Conservation (phyloP, 371 early-diverging fungal species). For the Actinomortierella wolfii region DNA sequence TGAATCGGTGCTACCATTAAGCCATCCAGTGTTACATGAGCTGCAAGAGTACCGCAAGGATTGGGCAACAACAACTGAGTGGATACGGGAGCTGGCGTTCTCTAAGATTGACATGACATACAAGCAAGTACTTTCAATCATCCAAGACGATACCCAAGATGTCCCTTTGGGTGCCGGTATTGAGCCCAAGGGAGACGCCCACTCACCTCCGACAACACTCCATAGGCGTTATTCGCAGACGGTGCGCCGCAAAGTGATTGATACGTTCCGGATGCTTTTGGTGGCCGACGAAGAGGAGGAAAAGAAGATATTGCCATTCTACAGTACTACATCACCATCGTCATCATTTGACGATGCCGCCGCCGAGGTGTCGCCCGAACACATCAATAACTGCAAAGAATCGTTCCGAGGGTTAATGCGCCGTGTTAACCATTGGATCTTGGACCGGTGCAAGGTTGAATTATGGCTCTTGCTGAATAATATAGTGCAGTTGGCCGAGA, state of each 20-base stretch:
- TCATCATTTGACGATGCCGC: too few relatives aligned
- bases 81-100: conserved; percentile 28
- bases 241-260: conserved; percentile 46
- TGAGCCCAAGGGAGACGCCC: too few relatives aligned
- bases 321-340: too few relatives aligned
- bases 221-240: conserved; percentile 10
- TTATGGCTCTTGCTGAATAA: conserved; percentile 60
- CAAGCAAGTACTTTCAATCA: too few relatives aligned
- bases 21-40: conserved; percentile 39
- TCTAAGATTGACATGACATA: too few relatives aligned
- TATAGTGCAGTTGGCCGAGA: conserved; percentile 18
- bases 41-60: conserved; percentile 47
- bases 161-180: not conserved
- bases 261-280: conserved; percentile 39
- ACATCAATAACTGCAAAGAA: conserved; percentile 27
- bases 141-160: not conserved
- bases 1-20: conserved; percentile 40
- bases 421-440: conserved; percentile 63
- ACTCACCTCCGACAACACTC: too few relatives aligned
- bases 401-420: conserved; percentile 55
- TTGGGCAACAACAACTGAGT: conserved; percentile 38
- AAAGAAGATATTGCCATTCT: conserved; percentile 50
- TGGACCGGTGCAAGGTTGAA: conserved; percentile 64
- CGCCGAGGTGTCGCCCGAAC: conserved; percentile 22
- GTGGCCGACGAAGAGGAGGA: conserved; percentile 42